phyloP scores from a whole-genome alignment of 1,284 basidiomycete species.

The Sphagnurus paluster region DNA sequence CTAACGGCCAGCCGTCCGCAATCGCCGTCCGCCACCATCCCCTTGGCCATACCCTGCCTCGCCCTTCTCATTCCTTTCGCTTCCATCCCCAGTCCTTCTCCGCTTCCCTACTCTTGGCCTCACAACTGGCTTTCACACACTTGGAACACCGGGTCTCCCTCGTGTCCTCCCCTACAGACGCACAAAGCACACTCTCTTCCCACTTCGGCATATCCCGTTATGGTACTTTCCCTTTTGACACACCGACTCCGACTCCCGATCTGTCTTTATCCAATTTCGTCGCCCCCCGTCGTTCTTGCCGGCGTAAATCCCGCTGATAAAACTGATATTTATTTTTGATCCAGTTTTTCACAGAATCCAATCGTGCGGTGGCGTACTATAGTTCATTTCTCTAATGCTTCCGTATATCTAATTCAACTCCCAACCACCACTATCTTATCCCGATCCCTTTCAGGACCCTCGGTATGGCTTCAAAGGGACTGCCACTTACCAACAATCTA shows the following conservation, averaged over 20 bases:
- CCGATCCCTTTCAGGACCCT: neutral
- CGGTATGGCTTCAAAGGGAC: no score
- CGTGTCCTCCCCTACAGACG: no score
- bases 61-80: neutral
- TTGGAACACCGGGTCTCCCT: no score
- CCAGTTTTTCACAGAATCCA: neutral
- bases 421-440: neutral
- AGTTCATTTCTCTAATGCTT: neutral
- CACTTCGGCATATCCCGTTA: neutral
- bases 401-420: neutral
- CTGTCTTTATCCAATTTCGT: slow-evolving; percentile 3
- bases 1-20: slow-evolving; percentile 5
- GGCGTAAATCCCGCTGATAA: slow-evolving; percentile 15
- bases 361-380: slow-evolving; percentile 5
- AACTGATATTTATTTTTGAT: no score
- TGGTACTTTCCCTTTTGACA: no score
- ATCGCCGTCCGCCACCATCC: slow-evolving; percentile 9
- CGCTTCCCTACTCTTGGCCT: neutral
- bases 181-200: neutral
- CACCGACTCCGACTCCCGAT: slow-evolving; percentile 5
- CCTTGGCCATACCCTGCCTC: slow-evolving; percentile 3
- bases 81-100: neutral
- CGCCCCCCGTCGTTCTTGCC: neutral
- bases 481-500: no score
- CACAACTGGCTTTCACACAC: no score